Percentiles rank a stretch among this genome's conserved stretches.
phyloP scores from a whole-genome alignment of 164 flowering plant species.

The Tetracentron sinense region DNA sequence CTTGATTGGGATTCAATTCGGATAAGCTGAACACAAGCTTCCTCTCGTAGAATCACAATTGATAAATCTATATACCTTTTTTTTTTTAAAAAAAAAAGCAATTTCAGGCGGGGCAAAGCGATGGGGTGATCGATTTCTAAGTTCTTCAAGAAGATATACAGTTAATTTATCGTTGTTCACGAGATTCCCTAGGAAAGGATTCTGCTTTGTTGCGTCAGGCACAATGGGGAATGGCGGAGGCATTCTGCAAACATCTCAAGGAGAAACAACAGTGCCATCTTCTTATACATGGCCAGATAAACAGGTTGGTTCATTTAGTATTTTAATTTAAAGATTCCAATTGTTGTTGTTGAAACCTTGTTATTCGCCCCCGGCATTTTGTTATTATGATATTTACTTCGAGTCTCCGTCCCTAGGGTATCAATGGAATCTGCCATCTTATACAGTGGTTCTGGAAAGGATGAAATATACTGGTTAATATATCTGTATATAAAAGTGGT shows the following conservation, averaged over 20 bases:
- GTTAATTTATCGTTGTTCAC: constrained; percentile 1
- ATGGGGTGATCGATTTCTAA: constrained; percentile 14
- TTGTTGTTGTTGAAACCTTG: neutral
- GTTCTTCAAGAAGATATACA: constrained; percentile 11
- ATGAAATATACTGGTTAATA: no score
- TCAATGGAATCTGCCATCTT: no score
- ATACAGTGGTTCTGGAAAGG: no score
- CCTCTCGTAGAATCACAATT: neutral
- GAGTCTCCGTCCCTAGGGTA: no score
- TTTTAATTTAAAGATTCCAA: neutral
- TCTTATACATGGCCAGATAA: constrained; percentile 29
- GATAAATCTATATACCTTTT: neutral
- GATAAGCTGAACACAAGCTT: neutral
- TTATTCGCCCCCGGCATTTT: no score
- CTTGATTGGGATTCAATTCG: neutral
- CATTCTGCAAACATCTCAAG: constrained; percentile 8
- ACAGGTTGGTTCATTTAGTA: constrained; percentile 12
- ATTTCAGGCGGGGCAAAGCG: constrained; percentile 14
- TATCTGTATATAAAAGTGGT: no score
- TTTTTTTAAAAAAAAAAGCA: neutral
- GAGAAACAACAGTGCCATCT: constrained; percentile 7
- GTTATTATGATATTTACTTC: no score
- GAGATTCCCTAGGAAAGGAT: constrained; percentile 3
- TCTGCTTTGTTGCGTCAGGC: constrained; percentile 12
- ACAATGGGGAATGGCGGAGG: constrained; percentile 8